Evolutionary conservation across 2,329 filamentous ascomycete species (phyloP).

Genomic region (Hypoxylon sp.): DNA sequence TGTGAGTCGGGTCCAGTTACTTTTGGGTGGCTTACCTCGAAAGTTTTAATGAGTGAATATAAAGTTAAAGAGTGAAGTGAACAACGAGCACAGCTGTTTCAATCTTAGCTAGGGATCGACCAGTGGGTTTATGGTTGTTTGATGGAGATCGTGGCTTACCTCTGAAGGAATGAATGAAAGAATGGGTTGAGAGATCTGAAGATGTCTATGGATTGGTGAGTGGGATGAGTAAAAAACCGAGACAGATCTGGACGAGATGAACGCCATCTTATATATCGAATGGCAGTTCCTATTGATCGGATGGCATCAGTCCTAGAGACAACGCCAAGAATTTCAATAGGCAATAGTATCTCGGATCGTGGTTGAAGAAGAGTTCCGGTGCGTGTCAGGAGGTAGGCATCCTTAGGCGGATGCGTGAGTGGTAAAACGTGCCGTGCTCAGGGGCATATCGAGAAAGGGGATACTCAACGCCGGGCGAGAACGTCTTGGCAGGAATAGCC

Average conservation of each 20-base stretch:
- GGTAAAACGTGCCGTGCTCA: constrained; percentile 47
- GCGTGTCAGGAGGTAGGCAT: constrained; percentile 55
- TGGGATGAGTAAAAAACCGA: constrained; percentile 47
- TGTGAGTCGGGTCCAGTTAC: not conserved
- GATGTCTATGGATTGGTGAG: constrained; percentile 52
- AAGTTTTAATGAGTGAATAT: constrained; percentile 53
- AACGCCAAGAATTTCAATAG: constrained; percentile 44
- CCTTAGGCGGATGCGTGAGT: constrained; percentile 37
- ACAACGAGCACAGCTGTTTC: constrained; percentile 62
- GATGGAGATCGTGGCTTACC: constrained; percentile 50
- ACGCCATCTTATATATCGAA: constrained; percentile 55
- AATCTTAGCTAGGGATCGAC: constrained; percentile 40
- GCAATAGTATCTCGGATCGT: constrained; percentile 54
- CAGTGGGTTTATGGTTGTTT: constrained; percentile 6
- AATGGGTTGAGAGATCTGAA: constrained; percentile 50
- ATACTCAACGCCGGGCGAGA: constrained; percentile 31
- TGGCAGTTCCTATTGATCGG: constrained; percentile 40
- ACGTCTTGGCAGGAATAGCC: constrained; percentile 34
- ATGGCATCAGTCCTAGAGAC: constrained; percentile 45
- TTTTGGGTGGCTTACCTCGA: constrained; percentile 51
- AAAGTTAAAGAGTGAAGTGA: constrained; percentile 60
- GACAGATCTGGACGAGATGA: constrained; percentile 39
- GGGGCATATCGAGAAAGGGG: constrained; percentile 38
- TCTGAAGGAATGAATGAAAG: constrained; percentile 61
- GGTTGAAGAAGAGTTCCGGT: constrained; percentile 54